Base-by-base conservation (phyloP, 106 monocot species). In the Dactylorhiza incarnata region DNA sequence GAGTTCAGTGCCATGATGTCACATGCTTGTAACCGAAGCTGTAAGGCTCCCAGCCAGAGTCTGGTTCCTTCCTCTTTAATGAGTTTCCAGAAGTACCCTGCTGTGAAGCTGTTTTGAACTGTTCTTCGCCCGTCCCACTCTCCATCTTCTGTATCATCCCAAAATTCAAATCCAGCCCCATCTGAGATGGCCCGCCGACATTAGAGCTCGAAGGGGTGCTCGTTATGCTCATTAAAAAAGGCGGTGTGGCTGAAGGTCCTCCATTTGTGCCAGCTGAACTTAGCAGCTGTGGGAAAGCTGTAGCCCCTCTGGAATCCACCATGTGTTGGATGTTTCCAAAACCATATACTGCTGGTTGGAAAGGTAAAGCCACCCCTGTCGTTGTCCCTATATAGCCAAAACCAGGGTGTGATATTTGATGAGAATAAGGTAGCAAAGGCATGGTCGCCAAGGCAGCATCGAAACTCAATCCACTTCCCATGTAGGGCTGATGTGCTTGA, bases 121-220 rank as follows among this genome's bases (percentile, higher is more conserved):
- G 24, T 17, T 84, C 82, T 72, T 68, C 74, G 26, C 11, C 29
- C 12, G 65, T 10, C 12, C 65, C 65, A 29, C 19, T 12, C 24
- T 65, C 65, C 65, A 65, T 62, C 61, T 62, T 62, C 20, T 22
- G 61, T 23, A 62, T 26, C 26, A 29, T 7, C 15, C 85, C 78
- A 49, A 83, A 79, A 73, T 94, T 94, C 85, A 94, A 79, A 61
- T 94, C 91, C 50, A 85, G 74, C 54, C 80, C 49, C 5, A 85
- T 83, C 7, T 75, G 80, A 17, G 79, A 79, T 23, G 66, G 19
- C 3, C 83, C 80, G 19, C 77, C 72, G 48, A 70, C 71, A 77
- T 78, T 76, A 20, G 81, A 74, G 55, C 75, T 73, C 22, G 84
- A 49, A 3, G 80, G 75, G 37, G 78, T 16, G 25, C 66, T 80